A percentile compares a stretch with the other conserved stretches of the same genome.
Evolutionary conservation across 148 eudicot genomes (phyloP).

Genomic region (Mesembryanthemum crystallinum): DNA sequence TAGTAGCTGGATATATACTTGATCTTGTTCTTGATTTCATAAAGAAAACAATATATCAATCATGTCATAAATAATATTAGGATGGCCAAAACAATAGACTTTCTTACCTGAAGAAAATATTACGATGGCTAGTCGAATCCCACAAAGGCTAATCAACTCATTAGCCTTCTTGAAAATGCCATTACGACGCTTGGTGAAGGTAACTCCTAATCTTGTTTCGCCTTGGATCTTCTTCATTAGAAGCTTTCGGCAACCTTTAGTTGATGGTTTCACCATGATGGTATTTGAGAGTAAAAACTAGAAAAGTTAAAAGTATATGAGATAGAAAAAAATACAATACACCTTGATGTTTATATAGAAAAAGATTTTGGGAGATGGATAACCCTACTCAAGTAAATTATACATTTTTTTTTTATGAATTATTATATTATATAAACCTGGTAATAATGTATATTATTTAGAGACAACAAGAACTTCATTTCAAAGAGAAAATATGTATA

Average conservation of each 20-base stretch:
- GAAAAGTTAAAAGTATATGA: not conserved
- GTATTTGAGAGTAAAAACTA: not conserved
- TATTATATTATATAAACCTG: no score
- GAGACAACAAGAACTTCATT: no score
- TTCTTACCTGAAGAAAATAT: slow-evolving; percentile 31
- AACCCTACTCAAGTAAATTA: no score
- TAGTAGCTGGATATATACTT: not conserved
- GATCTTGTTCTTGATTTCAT: no score
- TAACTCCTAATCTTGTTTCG: slow-evolving; percentile 22
- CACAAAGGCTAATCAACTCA: slow-evolving; percentile 30
- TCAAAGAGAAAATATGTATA: no score
- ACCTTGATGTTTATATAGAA: not conserved
- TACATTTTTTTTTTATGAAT: no score
- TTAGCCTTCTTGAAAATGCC: slow-evolving; percentile 35
- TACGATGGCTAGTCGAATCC: slow-evolving; percentile 14
- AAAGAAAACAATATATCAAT: not conserved
- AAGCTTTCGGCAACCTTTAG: slow-evolving; percentile 25
- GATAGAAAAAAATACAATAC: not conserved
- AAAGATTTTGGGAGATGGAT: not conserved
- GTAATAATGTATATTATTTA: no score
- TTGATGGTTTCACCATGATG: slow-evolving; percentile 1
- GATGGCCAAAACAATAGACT: slow-evolving; percentile 32
- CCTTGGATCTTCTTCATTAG: slow-evolving; percentile 24
- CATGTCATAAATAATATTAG: slow-evolving; percentile 15
- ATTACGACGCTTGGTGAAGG: slow-evolving; percentile 28